phyloP scores from a whole-genome alignment of 2,329 filamentous ascomycete species.

The Diaporthe nobilis region DNA sequence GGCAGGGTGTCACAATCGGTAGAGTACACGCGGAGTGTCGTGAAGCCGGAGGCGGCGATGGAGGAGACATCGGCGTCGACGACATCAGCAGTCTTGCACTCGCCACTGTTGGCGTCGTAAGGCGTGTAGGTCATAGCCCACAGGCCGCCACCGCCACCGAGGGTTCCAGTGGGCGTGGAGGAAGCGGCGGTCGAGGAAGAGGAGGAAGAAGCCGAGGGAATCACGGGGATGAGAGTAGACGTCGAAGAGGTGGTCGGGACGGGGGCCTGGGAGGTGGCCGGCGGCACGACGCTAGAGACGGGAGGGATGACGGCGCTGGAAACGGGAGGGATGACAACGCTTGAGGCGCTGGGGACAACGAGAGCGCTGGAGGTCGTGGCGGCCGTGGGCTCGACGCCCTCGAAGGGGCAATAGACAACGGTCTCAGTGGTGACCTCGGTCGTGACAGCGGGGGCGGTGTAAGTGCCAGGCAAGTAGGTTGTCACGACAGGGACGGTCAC shows the following conservation, averaged over 20 bases:
- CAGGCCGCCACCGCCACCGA: conserved; percentile 64
- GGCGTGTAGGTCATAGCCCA: conserved; percentile 88
- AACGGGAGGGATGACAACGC: conserved; percentile 51
- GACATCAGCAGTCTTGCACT: conserved; percentile 74
- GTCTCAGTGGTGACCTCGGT: conserved; percentile 79
- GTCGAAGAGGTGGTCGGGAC: conserved; percentile 37
- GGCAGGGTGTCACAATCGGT: conserved; percentile 89
- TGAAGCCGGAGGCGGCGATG: conserved; percentile 78
- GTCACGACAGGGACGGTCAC: conserved; percentile 77
- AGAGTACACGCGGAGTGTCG: conserved; percentile 85
- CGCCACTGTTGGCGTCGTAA: conserved; percentile 69
- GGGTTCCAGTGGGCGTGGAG: conserved; percentile 46
- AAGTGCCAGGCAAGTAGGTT: conserved; percentile 77
- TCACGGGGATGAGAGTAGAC: conserved; percentile 44
- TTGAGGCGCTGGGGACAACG: conserved; percentile 37
- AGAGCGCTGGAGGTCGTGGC: conserved; percentile 49
- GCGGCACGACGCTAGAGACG: conserved; percentile 77
- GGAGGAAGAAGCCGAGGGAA: conserved; percentile 49
- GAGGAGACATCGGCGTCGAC: conserved; percentile 72
- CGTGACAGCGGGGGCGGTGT: conserved; percentile 76
- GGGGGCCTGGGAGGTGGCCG: conserved; percentile 77
- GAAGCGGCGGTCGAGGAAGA: conserved; percentile 44
- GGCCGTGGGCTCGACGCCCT: conserved; percentile 57
- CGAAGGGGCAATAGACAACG: conserved; percentile 80
- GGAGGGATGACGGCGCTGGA: conserved; percentile 47